Evolutionary conservation across 768 basidiomycete genomes (phyloP).

Genomic region (Pisolithus orientalis): DNA sequence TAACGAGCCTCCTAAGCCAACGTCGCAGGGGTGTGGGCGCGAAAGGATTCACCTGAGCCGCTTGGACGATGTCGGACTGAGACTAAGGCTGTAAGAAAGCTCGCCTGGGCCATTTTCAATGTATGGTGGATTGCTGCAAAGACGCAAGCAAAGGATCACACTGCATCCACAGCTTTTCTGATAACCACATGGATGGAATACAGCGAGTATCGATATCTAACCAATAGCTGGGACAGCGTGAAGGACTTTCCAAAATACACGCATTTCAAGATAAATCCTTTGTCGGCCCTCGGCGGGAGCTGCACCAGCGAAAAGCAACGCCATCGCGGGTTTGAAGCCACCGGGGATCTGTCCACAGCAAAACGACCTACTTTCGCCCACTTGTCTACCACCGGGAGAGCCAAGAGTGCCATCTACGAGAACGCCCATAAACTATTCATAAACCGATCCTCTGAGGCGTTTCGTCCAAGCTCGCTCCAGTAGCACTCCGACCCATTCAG

Average conservation of each 20-base stretch:
- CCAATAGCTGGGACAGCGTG: background rate
- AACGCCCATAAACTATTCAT: constrained; percentile 50
- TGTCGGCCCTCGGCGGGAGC: background rate
- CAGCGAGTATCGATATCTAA: background rate
- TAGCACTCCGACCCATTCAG: constrained; percentile 46
- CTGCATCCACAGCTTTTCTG: too few species aligned
- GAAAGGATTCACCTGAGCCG: constrained; percentile 44
- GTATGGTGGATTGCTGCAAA: background rate
- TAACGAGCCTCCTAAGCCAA: constrained; percentile 23
- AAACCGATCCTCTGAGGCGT: constrained; percentile 35
- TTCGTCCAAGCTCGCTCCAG: constrained; percentile 43
- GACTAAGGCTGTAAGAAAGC: constrained; percentile 50
- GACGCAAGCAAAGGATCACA: background rate
- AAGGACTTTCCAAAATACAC: background rate
- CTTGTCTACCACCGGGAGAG: constrained; percentile 40
- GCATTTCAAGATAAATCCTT: background rate
- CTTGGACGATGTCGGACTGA: constrained; percentile 48
- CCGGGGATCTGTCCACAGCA: constrained; percentile 5
- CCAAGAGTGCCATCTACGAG: constrained; percentile 45
- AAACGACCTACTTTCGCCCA: constrained; percentile 15
- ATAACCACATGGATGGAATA: too few species aligned
- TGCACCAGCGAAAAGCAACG: constrained; percentile 21
- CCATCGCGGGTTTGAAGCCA: constrained; percentile 4
- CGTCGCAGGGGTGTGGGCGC: constrained; percentile 7
- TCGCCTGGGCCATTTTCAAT: constrained; percentile 16